Evolutionary conservation across 2,329 filamentous ascomycete species (phyloP).

Genomic region (Colletotrichum navitas): DNA sequence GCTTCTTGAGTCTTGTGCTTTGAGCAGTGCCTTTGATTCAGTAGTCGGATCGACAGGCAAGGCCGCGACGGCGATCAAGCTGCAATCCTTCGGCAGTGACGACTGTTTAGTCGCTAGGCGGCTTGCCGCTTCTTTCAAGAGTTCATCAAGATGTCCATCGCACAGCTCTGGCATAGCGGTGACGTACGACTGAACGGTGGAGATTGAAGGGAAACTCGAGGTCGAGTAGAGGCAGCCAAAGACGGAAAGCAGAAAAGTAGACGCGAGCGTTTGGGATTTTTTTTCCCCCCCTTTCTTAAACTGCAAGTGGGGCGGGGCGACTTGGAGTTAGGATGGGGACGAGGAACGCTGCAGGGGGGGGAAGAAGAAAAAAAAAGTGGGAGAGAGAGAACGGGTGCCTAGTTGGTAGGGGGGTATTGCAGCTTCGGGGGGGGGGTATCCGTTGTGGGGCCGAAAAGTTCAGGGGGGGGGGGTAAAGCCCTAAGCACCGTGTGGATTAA

Average conservation of each 20-base stretch:
- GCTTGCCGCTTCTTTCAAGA: constrained; percentile 41
- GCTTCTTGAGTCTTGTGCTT: constrained; percentile 25
- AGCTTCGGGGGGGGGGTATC: too few relatives aligned
- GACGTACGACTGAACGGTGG: constrained; percentile 25
- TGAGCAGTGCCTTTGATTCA: constrained; percentile 18
- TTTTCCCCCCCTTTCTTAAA: constrained; percentile 8
- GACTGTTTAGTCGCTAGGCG: constrained; percentile 37
- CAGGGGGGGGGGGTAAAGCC: too few relatives aligned
- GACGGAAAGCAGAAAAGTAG: background rate
- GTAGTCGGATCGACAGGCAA: constrained; percentile 5
- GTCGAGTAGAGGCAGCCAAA: background rate
- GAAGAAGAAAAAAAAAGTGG: too few relatives aligned
- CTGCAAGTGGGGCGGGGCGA: constrained; percentile 16
- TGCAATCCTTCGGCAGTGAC: constrained; percentile 26
- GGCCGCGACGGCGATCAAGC: constrained; percentile 31
- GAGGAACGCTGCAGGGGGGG: background rate
- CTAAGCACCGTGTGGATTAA: too few relatives aligned
- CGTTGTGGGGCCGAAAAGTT: too few relatives aligned
- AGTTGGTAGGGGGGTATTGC: too few relatives aligned
- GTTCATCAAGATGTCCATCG: constrained; percentile 41
- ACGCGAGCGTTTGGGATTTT: constrained; percentile 1
- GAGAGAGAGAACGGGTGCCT: too few relatives aligned
- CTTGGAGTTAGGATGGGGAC: constrained; percentile 12
- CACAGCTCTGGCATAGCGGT: constrained; percentile 42
- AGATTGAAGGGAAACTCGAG: background rate